A percentile compares a stretch with the other conserved stretches of the same genome.
phyloP scores from a whole-genome alignment of 805 yeast species.

The Saccharomycopsis sp. region DNA sequence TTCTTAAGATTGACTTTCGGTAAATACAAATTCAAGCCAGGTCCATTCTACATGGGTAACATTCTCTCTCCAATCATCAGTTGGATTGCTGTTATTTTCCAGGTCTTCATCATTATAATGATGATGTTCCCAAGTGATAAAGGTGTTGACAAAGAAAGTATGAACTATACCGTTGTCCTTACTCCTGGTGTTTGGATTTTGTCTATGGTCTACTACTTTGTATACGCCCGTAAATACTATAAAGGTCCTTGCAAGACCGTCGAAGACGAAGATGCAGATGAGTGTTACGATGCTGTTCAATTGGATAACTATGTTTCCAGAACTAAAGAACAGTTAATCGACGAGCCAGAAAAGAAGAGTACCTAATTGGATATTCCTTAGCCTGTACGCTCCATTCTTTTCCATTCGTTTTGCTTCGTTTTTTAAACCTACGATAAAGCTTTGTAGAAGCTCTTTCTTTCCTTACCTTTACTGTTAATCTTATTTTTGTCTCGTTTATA shows the following conservation, averaged over 20 bases:
- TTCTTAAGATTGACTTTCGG: conserved; percentile 38
- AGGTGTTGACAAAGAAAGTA: conserved; percentile 34
- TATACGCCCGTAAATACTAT: conserved; percentile 48
- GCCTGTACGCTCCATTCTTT: not conserved
- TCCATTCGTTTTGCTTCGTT: not conserved
- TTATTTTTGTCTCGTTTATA: not conserved
- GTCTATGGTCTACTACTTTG: conserved; percentile 44
- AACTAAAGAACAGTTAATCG: conserved; percentile 1
- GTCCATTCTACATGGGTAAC: conserved; percentile 59
- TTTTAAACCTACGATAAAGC: not conserved
- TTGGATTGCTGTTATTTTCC: conserved; percentile 43
- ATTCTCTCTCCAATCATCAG: conserved; percentile 40
- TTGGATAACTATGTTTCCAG: not conserved
- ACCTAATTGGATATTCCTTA: not conserved
- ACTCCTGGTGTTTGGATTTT: conserved; percentile 56
- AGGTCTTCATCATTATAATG: conserved; percentile 46
- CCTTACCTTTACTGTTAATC: not conserved
- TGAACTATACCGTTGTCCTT: conserved; percentile 71
- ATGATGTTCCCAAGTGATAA: conserved; percentile 53
- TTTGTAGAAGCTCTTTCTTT: not conserved
- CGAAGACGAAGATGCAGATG: conserved; percentile 1
- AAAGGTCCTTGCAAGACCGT: conserved; percentile 40
- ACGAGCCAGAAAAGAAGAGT: not conserved
- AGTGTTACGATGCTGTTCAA: conserved; percentile 1
- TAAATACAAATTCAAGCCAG: conserved; percentile 49